Conservation (phyloP, 2,329 filamentous ascomycete species). For the Capronia epimyces region DNA sequence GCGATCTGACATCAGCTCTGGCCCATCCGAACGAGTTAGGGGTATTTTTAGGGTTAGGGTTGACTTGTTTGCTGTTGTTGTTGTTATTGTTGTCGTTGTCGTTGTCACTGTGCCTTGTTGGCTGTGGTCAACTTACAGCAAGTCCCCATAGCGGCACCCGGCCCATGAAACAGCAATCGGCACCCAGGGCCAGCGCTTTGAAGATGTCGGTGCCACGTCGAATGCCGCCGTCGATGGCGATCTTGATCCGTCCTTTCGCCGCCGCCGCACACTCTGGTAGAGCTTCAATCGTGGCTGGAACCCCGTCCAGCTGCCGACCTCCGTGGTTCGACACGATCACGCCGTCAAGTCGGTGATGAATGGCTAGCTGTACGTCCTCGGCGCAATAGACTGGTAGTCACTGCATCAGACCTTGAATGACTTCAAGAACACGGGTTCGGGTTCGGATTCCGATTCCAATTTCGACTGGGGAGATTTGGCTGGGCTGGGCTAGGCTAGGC, state of each 20-base stretch:
- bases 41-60: no score
- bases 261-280: slow-evolving; percentile 17
- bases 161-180: slow-evolving; percentile 33
- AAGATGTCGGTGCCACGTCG: slow-evolving; percentile 35
- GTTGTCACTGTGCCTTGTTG: no score
- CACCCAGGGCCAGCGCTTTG: slow-evolving; percentile 35
- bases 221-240: slow-evolving; percentile 32
- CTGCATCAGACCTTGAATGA: no score
- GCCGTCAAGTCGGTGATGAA: slow-evolving; percentile 17
- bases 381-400: slow-evolving; percentile 3
- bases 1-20: background rate
- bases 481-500: slow-evolving; percentile 9
- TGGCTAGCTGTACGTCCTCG: slow-evolving; percentile 18
- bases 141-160: slow-evolving; percentile 35
- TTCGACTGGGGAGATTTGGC: no score
- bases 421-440: no score
- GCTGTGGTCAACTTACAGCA: slow-evolving; percentile 16
- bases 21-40: no score
- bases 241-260: slow-evolving; percentile 21
- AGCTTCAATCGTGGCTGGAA: slow-evolving; percentile 17
- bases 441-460: no score
- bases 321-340: slow-evolving; percentile 21
- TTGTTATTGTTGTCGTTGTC: no score
- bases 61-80: no score
- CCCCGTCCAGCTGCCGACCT: slow-evolving; percentile 20